Evolutionary conservation across 306 rosid genomes (phyloP).

Genomic region (Gastrolobium bilobum): DNA sequence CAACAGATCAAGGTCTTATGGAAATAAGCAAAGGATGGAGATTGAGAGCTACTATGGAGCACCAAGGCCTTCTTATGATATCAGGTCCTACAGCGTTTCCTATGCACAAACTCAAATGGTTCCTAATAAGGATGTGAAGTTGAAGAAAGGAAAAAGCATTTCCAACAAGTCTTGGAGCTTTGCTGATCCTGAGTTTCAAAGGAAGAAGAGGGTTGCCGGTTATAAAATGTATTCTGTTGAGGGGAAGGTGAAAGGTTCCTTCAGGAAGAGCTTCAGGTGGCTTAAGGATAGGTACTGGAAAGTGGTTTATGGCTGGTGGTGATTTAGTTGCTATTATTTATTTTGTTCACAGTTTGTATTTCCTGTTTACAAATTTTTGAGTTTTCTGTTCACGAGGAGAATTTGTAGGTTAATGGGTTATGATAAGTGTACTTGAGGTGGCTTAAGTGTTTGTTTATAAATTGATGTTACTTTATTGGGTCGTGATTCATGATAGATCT

Average conservation of each 20-base stretch:
- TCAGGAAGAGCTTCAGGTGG: conserved; percentile 83
- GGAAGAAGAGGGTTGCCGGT: conserved; percentile 82
- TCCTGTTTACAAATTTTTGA: background rate
- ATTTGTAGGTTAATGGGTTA: conserved; percentile 40
- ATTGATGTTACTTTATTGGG: conserved; percentile 15
- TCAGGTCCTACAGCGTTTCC: conserved; percentile 61
- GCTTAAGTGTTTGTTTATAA: background rate
- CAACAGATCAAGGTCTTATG: conserved; percentile 58
- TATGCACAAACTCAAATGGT: conserved; percentile 60
- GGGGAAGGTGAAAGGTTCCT: conserved; percentile 81
- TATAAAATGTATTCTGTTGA: conserved; percentile 85
- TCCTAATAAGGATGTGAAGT: conserved; percentile 56
- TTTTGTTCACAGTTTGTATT: background rate
- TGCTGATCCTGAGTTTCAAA: conserved; percentile 77
- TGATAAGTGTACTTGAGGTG: background rate
- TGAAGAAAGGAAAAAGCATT: conserved; percentile 65
- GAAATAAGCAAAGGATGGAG: conserved; percentile 56
- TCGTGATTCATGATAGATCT: conserved; percentile 10
- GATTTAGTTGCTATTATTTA: conserved; percentile 43
- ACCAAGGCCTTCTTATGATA: conserved; percentile 53
- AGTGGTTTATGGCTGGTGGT: conserved; percentile 69
- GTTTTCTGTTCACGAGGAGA: conserved; percentile 12
- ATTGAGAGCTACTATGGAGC: conserved; percentile 63
- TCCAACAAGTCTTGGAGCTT: conserved; percentile 61
- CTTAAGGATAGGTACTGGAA: conserved; percentile 73